Base-by-base conservation (phyloP, 1,284 basidiomycete genomes). In the Agaricales sp. region DNA sequence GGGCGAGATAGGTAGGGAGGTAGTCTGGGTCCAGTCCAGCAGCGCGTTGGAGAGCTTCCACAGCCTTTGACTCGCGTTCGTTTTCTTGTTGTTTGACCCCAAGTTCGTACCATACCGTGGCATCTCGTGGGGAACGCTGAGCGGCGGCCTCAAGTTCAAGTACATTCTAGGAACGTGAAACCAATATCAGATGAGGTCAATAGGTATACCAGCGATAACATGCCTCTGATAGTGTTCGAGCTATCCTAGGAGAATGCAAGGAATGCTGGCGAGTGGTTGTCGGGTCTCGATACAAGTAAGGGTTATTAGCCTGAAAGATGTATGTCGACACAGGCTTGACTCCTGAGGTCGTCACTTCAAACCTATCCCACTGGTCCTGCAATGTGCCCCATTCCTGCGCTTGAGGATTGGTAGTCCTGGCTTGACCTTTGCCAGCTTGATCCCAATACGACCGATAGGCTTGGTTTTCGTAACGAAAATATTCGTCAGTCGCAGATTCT, bases 61-160 rank as follows among this genome's bases (percentile, higher is more conserved):
- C 80, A 3, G 95, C 96, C 58, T 92, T 86, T 19, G 80, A 75
- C 67, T 99, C 95, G 19, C 94, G 82, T 65, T 99, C 95, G 63
- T 96, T 97, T 66, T 97, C 95, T 67, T 99, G 95, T 63, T 99
- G 96, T 67, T 92, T 95, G 44, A 99, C 83, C 21, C 96, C 95
- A 43, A 99, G 82, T 52, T 87, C 80, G 60, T 81, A 93, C 95
- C 95, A 99, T 4, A 85, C 85, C 30, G 67, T 59, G 0, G 88
- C 82, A 54, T 88, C 78, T 0, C 64, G 69, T 35, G 87, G 82
- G 57, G 93, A 77, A 39, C 75, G 75, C 61, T 96, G 91, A 6
- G 96, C 92, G 4, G 77, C 78, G 2, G 93, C 94, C 67, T 99
- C 95, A 22, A 93, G 75, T 63, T 94, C 89, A 14, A 98, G 73